Evolutionary conservation across 139 green algal genomes (phyloP).

Genomic region (Haematococcus lacustris): DNA sequence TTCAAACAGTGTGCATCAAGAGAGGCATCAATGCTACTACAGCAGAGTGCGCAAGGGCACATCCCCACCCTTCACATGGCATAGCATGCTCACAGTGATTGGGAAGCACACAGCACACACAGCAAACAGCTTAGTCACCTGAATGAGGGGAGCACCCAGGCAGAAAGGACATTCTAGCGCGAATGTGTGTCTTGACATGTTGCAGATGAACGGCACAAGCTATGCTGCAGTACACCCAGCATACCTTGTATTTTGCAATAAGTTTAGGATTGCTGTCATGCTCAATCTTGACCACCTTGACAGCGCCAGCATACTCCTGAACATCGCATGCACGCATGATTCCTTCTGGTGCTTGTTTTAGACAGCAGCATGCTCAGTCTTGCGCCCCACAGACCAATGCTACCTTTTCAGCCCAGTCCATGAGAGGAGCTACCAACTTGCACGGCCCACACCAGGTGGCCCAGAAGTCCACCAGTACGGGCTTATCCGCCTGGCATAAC

Average conservation of each 20-base stretch:
- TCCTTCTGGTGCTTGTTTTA: background rate
- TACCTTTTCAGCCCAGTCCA: conserved; percentile 64
- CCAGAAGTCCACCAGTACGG: conserved; percentile 93
- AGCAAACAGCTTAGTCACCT: too few species aligned
- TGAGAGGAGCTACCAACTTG: conserved; percentile 76
- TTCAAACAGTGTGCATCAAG: too few species aligned
- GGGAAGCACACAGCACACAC: too few species aligned
- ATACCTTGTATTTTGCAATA: background rate
- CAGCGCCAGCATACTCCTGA: conserved; percentile 54
- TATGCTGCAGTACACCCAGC: too few species aligned
- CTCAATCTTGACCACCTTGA: background rate
- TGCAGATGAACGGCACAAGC: too few species aligned
- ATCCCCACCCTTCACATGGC: too few species aligned
- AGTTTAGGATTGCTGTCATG: background rate
- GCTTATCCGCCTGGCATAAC: conserved; percentile 58
- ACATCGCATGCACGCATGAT: background rate
- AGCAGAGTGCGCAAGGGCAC: too few species aligned
- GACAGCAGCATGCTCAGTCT: background rate
- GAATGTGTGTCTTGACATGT: too few species aligned
- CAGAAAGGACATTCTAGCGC: too few species aligned
- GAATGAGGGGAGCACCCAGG: too few species aligned
- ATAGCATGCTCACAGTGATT: too few species aligned
- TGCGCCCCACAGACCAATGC: background rate
- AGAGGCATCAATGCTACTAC: too few species aligned
- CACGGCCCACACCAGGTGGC: conserved; percentile 84